Percentiles rank a stretch among this genome's conserved stretches.
These are phyloP conservation scores for Ophiocordyceps camponoti-rufipedis DNA, from an alignment of 2,329 filamentous ascomycete species.

Conservation along the genomic window DNA sequence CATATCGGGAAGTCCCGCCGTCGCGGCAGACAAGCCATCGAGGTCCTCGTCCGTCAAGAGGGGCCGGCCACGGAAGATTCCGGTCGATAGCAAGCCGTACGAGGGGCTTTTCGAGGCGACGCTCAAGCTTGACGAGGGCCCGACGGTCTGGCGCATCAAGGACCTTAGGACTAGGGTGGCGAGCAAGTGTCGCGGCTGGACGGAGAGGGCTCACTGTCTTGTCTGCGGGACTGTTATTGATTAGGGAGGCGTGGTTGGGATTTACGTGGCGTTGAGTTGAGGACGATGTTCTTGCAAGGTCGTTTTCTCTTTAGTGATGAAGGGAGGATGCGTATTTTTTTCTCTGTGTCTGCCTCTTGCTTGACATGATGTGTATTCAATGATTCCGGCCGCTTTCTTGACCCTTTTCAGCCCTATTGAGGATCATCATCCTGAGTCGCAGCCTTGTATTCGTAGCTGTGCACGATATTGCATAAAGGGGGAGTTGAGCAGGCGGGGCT, in stretches of 20 bases:
- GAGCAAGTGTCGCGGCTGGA: constrained; percentile 34
- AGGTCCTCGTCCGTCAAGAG: constrained; percentile 13
- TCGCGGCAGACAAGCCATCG: constrained; percentile 6
- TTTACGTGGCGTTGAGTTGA: too few relatives aligned
- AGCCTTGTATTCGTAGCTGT: too few relatives aligned
- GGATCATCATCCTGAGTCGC: too few relatives aligned
- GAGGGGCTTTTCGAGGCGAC: constrained; percentile 31
- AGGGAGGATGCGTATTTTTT: too few relatives aligned
- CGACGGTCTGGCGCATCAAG: constrained; percentile 30
- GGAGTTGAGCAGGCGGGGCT: too few relatives aligned
- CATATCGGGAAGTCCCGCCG: constrained; percentile 11
- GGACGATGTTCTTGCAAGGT: neutral
- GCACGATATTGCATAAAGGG: too few relatives aligned
- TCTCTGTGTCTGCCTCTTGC: too few relatives aligned
- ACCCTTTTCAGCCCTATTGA: too few relatives aligned
- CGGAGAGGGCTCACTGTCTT: constrained; percentile 29
- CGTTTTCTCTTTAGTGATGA: neutral
- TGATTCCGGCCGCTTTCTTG: too few relatives aligned
- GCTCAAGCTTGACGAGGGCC: constrained; percentile 26
- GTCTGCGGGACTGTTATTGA: constrained; percentile 29
- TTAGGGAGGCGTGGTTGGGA: neutral
- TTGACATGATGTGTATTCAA: too few relatives aligned
- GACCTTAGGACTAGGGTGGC: constrained; percentile 29
- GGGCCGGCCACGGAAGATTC: constrained; percentile 18
- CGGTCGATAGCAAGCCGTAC: constrained; percentile 24